Percentiles rank a stretch among this genome's conserved stretches.
Conservation (phyloP, 768 basidiomycete genomes). For the Lactifluus hygrophoroides region DNA sequence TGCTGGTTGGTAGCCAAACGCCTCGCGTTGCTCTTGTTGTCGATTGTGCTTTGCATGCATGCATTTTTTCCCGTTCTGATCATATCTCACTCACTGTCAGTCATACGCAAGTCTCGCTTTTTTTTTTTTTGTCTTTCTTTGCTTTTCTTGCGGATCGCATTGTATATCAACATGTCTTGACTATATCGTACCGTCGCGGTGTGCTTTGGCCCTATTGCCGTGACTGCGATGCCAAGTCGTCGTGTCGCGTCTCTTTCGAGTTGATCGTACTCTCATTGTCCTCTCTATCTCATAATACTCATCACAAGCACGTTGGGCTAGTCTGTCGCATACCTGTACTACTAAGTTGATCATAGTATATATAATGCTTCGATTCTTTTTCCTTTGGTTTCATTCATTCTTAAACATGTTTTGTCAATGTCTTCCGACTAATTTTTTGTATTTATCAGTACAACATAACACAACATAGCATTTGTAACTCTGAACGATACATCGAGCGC, state of each 20-base stretch:
- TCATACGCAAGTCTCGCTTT: not conserved
- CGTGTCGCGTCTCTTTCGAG: not conserved
- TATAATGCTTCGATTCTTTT: conserved; percentile 16
- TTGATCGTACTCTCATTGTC: conserved; percentile 2
- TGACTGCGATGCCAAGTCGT: not conserved
- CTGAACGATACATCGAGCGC: not conserved
- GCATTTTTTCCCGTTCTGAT: not conserved
- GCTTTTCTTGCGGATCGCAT: conserved; percentile 11
- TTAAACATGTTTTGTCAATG: not conserved
- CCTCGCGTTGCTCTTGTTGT: not conserved
- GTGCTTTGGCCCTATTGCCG: not conserved
- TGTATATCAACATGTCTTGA: conserved; percentile 16
- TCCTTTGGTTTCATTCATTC: not conserved
- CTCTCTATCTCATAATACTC: conserved; percentile 10
- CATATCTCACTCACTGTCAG: not conserved
- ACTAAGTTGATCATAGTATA: conserved; percentile 20
- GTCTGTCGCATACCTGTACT: conserved; percentile 22
- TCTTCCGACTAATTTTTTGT: not conserved
- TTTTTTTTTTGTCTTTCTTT: not conserved
- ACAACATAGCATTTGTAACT: not conserved
- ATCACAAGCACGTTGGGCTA: conserved; percentile 19
- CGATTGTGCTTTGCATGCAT: not conserved
- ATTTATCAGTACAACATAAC: not conserved
- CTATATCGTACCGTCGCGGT: conserved; percentile 8
- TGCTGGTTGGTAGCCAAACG: conserved; percentile 46